Base-by-base conservation (phyloP, 1,139 yeast genomes). In the Suhomyces chickasaworum region DNA sequence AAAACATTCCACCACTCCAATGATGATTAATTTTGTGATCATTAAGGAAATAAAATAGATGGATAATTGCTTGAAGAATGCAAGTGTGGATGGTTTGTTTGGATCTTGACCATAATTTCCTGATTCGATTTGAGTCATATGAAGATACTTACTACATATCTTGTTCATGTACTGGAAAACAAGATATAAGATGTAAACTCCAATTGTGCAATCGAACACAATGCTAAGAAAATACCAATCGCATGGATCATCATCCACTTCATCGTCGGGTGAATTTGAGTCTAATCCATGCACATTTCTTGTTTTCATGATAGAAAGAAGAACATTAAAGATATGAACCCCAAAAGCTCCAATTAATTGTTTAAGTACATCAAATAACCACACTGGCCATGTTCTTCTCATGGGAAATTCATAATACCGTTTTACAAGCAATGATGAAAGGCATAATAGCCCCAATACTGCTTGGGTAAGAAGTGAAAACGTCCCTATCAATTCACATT, bases 181-280 rank as follows among this genome's bases (percentile, higher is more conserved):
- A 9, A 79, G 60, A 47, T 60, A 90, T 36, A 93, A 72, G 3
- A 91, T 77, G 20, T 95, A 95, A 2, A 90, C 95, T 0, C 99
- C 99, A n/a, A 91, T 77, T 0, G 99, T 93, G 38, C 98, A 91
- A 64, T 93, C 99, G 61, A 91, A 79, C 17, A 91, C 76, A 37
- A 91, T 80, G 59, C 88, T 93, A 46, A 93, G 72, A 59, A 93
- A 91, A 68, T 93, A 93, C 95, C 97, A 91, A 56, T 86, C 89
- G 60, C 95, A 87, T 7, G 91, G 91, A 55, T 85, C 77, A 30
- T 71, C 75, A 12, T 57, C 55, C 23, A 21, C 45, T 13, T 44
- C 49, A 20, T 42, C 51, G 5, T 44, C 53, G 23, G 46, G 46
- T 6, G n/a, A 17, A 17, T 13, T 27, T 9, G 42, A n/a, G 7